Conservation (phyloP, 2,329 filamentous ascomycete genomes). For the Phialophora macrospora region DNA sequence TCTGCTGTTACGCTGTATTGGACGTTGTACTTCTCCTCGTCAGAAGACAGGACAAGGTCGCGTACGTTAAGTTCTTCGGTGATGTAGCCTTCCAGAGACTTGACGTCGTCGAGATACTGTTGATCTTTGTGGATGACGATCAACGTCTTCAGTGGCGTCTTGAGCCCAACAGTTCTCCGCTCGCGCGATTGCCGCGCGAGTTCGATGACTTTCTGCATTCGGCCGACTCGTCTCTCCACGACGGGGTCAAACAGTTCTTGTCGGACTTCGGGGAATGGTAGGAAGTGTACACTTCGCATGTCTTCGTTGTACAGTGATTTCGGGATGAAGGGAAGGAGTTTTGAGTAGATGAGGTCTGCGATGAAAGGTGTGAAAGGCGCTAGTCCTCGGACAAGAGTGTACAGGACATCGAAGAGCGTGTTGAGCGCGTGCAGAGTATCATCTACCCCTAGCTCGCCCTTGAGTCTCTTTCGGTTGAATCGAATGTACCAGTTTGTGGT, state of each 20-base stretch:
- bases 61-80: constrained; percentile 89
- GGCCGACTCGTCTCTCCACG: constrained; percentile 81
- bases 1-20: constrained; percentile 89
- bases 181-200: constrained; percentile 85
- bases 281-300: constrained; percentile 86
- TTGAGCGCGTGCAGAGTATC: constrained; percentile 92
- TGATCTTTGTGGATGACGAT: constrained; percentile 84
- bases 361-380: constrained; percentile 96
- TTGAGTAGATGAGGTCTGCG: constrained; percentile 90
- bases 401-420: constrained; percentile 91
- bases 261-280: constrained; percentile 85
- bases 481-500: constrained; percentile 94
- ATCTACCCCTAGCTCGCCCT: constrained; percentile 81
- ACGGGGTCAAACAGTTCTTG: constrained; percentile 84
- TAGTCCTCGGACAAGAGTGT: constrained; percentile 82
- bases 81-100: constrained; percentile 84
- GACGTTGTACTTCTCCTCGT: constrained; percentile 90
- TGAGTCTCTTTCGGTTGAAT: constrained; percentile 82
- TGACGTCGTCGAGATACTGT: constrained; percentile 84
- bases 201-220: constrained; percentile 97
- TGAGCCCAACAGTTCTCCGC: constrained; percentile 79
- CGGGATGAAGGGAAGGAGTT: constrained; percentile 80
- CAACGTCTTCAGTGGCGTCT: constrained; percentile 87
- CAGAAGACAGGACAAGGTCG: constrained; percentile 79
- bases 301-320: constrained; percentile 72